Conservation (phyloP, 768 basidiomycete genomes). For the Exsudoporus frostii region DNA sequence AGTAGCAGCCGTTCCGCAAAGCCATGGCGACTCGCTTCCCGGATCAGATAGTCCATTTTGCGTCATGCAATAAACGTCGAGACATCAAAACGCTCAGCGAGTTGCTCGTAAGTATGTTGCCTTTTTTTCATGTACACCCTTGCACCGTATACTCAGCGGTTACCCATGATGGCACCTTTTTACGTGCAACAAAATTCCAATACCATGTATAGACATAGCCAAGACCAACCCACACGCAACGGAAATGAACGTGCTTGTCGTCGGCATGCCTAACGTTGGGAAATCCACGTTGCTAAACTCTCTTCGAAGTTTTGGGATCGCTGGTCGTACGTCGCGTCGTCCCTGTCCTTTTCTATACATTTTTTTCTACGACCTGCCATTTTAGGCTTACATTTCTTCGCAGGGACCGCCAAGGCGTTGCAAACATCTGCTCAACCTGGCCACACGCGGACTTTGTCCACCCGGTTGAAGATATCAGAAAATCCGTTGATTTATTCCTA, state of each 20-base stretch:
- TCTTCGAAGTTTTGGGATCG: slow-evolving; percentile 80
- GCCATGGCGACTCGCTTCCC: slow-evolving; percentile 73
- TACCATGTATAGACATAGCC: slow-evolving; percentile 53
- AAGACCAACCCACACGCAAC: slow-evolving; percentile 64
- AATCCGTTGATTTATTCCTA: slow-evolving; percentile 87
- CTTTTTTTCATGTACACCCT: background rate
- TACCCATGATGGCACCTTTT: background rate
- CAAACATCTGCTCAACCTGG: slow-evolving; percentile 88
- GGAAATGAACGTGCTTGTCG: slow-evolving; percentile 85
- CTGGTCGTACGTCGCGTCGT: slow-evolving; percentile 62
- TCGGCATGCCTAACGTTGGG: slow-evolving; percentile 99
- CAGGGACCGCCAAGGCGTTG: slow-evolving; percentile 84
- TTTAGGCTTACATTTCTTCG: slow-evolving; percentile 1
- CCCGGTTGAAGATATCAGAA: slow-evolving; percentile 78
- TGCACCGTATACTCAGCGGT: background rate
- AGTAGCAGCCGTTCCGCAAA: slow-evolving; percentile 62
- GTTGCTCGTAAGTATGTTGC: slow-evolving; percentile 69
- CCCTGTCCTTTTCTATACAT: slow-evolving; percentile 1
- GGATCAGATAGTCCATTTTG: slow-evolving; percentile 64
- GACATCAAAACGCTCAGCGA: slow-evolving; percentile 65
- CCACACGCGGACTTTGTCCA: slow-evolving; percentile 84
- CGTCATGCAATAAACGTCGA: slow-evolving; percentile 64
- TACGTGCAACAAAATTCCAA: background rate
- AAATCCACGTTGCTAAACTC: slow-evolving; percentile 95
- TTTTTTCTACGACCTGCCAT: background rate